Base-by-base conservation (phyloP, 169 alveolate species). In the Plasmodium vivax region DNA sequence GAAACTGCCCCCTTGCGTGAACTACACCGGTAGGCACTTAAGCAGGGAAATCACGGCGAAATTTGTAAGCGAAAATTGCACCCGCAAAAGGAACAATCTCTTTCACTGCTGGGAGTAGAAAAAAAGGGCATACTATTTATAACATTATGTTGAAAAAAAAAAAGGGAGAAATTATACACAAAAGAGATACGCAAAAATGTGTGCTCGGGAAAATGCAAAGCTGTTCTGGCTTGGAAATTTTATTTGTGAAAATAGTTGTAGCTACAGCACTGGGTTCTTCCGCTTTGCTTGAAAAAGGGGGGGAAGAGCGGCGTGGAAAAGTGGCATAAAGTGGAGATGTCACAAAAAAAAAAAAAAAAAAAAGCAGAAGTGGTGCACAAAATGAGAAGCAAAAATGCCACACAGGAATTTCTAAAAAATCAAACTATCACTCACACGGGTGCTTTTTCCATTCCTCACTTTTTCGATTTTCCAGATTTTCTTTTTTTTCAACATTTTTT, bases 251-350 rank as follows among this genome's bases (percentile, higher is more conserved):
- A 68, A 36, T 68, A 68, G 77, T 68, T 68, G 77, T 68, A 68
- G 77, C 77, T 68, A 68, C 77, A 68, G 77, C 38, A 19, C 77
- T 68, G 77, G 77, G 30, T 68, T 68, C 77, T 68, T 68, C 77
- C 12, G 38, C 30, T 23, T 68, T 68, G 36, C 16, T 23, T 23
- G 16, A 68, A 68, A 68, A 2, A 3, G 34, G 1, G 12, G 34
- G 1, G 2, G 0, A 19, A 14, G 77, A n/a, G n/a, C n/a, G 5
- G 77, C 19, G 38, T 19, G 36, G 36, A 68, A 68, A 19, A 27
- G 34, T 62, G 34, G 34, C 8, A 62, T 19, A n/a, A 62, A 62
- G 75, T 19, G 75, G 75, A 62, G 34, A 62, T 6, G 75, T 7
- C 34, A 62, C 34, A 62, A 62, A n/a, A n/a, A 62, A 62, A 62